Evolutionary conservation across 2,329 filamentous ascomycete species (phyloP).

Genomic region (Xylariaceae sp.): DNA sequence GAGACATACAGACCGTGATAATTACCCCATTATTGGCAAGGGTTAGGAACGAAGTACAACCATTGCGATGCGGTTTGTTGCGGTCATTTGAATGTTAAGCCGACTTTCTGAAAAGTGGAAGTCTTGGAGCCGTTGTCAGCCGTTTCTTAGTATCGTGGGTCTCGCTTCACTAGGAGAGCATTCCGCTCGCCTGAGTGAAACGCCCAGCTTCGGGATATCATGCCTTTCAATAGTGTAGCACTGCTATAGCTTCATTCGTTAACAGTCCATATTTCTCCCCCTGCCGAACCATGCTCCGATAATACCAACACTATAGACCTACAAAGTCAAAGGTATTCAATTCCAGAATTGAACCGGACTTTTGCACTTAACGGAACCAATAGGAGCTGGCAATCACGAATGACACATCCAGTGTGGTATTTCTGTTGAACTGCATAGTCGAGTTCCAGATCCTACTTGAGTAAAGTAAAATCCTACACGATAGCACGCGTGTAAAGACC

Average conservation of each 20-base stretch:
- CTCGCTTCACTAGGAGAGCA: not conserved
- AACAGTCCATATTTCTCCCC: too few species aligned
- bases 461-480: not conserved
- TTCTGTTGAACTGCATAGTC: not conserved
- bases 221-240: not conserved
- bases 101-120: conserved; percentile 10
- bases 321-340: not conserved
- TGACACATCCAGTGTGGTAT: not conserved
- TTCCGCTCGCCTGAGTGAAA: conserved; percentile 3
- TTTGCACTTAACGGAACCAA: conserved; percentile 6
- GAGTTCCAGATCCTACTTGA: not conserved
- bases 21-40: not conserved
- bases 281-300: not conserved
- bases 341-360: conserved; percentile 11
- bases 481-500: not conserved
- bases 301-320: not conserved
- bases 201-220: not conserved
- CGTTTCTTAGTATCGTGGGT: not conserved
- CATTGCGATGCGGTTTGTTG: too few species aligned
- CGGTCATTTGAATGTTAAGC: not conserved
- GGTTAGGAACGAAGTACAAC: not conserved
- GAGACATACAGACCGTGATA: not conserved
- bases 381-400: not conserved
- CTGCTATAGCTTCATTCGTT: too few species aligned
- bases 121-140: not conserved